These are phyloP conservation scores for Jimgerdemannia flammicorona DNA, from an alignment of 192 early-diverging fungal species.

Conservation along the genomic window DNA sequence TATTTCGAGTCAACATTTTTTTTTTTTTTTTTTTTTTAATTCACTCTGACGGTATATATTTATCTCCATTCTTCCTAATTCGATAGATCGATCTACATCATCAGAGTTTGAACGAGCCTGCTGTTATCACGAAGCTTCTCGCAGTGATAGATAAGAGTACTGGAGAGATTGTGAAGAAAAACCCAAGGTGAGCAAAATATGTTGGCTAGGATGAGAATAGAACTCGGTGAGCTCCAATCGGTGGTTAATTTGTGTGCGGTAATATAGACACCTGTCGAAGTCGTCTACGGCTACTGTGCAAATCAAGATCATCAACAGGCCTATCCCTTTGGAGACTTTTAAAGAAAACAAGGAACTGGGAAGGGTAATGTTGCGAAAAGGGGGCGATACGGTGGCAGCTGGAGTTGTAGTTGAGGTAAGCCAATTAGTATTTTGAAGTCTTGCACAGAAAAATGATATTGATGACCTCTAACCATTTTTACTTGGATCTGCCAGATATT, in stretches of 20 bases:
- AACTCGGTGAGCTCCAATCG: not conserved
- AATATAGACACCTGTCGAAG: constrained; percentile 41
- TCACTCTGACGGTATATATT: not conserved
- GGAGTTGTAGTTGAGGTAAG: constrained; percentile 66
- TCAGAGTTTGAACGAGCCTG: constrained; percentile 79
- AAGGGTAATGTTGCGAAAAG: constrained; percentile 81
- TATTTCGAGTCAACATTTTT: constrained; percentile 15
- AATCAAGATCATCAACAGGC: constrained; percentile 61
- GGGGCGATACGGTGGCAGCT: constrained; percentile 84
- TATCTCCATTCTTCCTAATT: too few relatives aligned
- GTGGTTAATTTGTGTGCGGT: not conserved
- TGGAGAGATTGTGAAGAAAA: constrained; percentile 81
- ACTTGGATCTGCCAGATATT: constrained; percentile 7
- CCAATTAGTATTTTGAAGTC: not conserved
- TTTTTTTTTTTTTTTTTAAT: constrained; percentile 3
- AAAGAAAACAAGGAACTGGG: constrained; percentile 87
- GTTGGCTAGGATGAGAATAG: not conserved
- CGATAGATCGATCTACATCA: constrained; percentile 76
- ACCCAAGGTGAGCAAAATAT: constrained; percentile 54
- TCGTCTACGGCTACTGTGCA: constrained; percentile 78
- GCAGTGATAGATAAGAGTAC: constrained; percentile 76
- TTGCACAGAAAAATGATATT: not conserved
- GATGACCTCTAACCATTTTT: not conserved
- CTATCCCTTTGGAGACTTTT: constrained; percentile 84
- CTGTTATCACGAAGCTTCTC: constrained; percentile 69